Base-by-base conservation (phyloP, 2,329 filamentous ascomycete genomes). In the Exophiala oligosperma region DNA sequence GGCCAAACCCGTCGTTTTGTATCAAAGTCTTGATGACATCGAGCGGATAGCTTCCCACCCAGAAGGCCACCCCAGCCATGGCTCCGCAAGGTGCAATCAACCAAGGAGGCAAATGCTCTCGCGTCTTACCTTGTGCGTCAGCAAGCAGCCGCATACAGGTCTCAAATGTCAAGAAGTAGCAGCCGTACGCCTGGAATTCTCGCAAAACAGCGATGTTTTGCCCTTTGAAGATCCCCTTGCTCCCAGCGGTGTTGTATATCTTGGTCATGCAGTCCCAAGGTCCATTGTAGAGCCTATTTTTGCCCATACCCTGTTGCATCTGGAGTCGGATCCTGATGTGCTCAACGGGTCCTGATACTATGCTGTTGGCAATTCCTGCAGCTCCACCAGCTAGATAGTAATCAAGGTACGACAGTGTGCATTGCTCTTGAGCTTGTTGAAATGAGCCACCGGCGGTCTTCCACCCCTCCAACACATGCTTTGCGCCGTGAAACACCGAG, bases 11-110 rank as follows among this genome's bases (percentile, higher is more conserved):
- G 38, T 60, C 60, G n/a, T 43, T 54, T n/a, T 62, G 60, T 14
- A 60, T 7, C 24, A 38, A 54, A 1, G 52, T 60, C 50, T 62
- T 60, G 23, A 60, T 47, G 11, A 60, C 57, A n/a, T 62, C 60
- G n/a, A 62, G 43, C 12, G 60, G 57, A 46, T 43, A 62, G 38
- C 60, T 62, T 12, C 60, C 60, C 6, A 57, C 23, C 60, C 60
- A 62, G 54, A 60, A 62, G 1, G 52, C 60, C 8, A 60, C 21
- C 14, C 57, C 57, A 2, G 37, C 53, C 29, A 54, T 38, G 14
- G 60, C 60, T 40, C 60, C 57, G 44, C 60, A 60, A 6, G 59
- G 43, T 9, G 49, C 50, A 17, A 49, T 49, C 24, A 21, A 24
- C 47, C 46, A 50, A 5, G 46, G 41, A 6, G 52, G 14, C 43